Evolutionary conservation across 768 basidiomycete species (phyloP).

Genomic region (Lyophyllum shimeji): DNA sequence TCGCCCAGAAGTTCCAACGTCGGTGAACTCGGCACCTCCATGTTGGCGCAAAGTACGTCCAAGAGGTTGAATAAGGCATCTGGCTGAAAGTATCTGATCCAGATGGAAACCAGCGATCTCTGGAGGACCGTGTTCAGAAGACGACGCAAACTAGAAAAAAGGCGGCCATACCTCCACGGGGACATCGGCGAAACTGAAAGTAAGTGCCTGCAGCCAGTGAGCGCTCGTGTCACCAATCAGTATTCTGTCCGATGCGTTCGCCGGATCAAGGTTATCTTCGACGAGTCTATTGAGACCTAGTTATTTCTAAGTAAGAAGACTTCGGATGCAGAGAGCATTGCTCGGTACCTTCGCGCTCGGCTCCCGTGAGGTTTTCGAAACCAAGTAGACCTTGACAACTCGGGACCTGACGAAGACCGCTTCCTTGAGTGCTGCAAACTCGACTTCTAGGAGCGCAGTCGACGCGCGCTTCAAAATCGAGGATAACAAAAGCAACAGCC

Average conservation of each 20-base stretch:
- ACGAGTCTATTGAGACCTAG: constrained; percentile 46
- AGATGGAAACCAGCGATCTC: constrained; percentile 33
- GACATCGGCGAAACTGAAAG: not conserved
- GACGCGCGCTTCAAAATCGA: constrained; percentile 31
- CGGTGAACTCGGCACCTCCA: constrained; percentile 3
- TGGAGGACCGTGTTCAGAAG: constrained; percentile 11
- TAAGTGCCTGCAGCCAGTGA: constrained; percentile 38
- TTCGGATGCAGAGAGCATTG: not conserved
- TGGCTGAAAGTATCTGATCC: constrained; percentile 56
- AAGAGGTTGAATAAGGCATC: constrained; percentile 44
- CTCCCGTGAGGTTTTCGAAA: constrained; percentile 23
- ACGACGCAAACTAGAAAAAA: not conserved
- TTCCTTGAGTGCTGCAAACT: constrained; percentile 38
- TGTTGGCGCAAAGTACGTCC: constrained; percentile 29
- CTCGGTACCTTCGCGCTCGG: constrained; percentile 34
- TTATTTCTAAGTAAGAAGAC: constrained; percentile 2
- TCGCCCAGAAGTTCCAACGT: constrained; percentile 28
- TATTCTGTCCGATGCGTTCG: constrained; percentile 33
- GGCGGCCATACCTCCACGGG: not conserved
- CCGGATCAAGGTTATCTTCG: constrained; percentile 33
- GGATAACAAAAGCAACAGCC: constrained; percentile 38
- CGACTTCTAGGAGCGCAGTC: constrained; percentile 24
- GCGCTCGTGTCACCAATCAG: constrained; percentile 38
- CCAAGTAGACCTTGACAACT: constrained; percentile 33
- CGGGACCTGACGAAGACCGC: constrained; percentile 32